Percentiles rank a stretch among this genome's conserved stretches.
Evolutionary conservation across 1,139 yeast species (phyloP).

Genomic region (Kurtzmaniella quercitrusa): DNA sequence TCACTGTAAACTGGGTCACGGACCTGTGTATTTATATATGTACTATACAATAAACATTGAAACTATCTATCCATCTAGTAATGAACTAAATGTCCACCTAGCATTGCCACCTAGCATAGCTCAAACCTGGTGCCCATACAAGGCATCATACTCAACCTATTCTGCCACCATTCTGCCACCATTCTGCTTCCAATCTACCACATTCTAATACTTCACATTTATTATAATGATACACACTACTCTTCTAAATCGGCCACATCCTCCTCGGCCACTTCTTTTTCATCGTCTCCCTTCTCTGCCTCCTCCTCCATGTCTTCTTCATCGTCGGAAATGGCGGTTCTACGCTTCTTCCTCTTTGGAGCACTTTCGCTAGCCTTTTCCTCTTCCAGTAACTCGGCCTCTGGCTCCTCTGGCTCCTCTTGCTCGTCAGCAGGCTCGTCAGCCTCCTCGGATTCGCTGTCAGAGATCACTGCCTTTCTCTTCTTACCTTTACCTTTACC

Average conservation of each 20-base stretch:
- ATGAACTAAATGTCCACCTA: too few species aligned
- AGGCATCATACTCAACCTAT: too few species aligned
- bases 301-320: constrained; percentile 12
- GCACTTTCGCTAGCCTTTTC: constrained; percentile 14
- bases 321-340: constrained; percentile 22
- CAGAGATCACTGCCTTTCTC: constrained; percentile 20
- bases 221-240: neutral
- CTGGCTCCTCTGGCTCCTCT: constrained; percentile 9
- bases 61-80: too few species aligned
- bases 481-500: constrained; percentile 16
- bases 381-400: constrained; percentile 12
- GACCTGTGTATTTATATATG: too few species aligned
- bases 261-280: constrained; percentile 35
- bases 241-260: constrained; percentile 21
- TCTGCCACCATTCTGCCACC: too few species aligned
- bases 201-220: neutral
- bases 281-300: neutral
- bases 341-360: constrained; percentile 17
- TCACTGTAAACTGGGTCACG: neutral
- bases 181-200: too few species aligned
- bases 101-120: too few species aligned
- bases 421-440: constrained; percentile 15
- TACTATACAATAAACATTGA: too few species aligned
- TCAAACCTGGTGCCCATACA: too few species aligned
- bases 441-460: constrained; percentile 21